These are phyloP conservation scores for Blastobotrys apis DNA, from an alignment of 1,139 yeast genomes.

Conservation along the genomic window DNA sequence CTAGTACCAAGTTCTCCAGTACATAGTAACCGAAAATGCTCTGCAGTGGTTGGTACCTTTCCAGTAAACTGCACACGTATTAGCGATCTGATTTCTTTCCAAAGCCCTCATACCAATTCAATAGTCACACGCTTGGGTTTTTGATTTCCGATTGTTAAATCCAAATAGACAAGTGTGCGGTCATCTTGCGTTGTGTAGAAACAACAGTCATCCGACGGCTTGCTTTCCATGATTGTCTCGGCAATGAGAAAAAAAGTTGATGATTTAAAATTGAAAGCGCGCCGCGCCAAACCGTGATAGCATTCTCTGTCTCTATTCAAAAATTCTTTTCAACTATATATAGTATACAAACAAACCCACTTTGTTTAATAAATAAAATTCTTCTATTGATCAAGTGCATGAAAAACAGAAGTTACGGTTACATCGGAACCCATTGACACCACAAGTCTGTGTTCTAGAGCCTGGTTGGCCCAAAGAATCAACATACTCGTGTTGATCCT, in stretches of 20 bases:
- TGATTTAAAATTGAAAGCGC: too few relatives aligned
- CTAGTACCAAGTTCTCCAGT: constrained; percentile 72
- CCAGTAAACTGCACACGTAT: constrained; percentile 46
- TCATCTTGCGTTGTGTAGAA: neutral
- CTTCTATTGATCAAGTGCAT: too few relatives aligned
- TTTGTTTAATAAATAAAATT: too few relatives aligned
- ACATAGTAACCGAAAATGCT: constrained; percentile 83
- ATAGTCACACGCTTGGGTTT: neutral
- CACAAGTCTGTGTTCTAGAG: neutral
- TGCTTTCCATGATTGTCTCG: neutral
- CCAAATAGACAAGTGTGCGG: constrained; percentile 1
- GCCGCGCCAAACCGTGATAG: too few relatives aligned
- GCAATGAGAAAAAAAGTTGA: neutral
- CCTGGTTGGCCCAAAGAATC: neutral
- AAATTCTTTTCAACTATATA: too few relatives aligned
- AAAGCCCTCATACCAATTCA: constrained; percentile 2
- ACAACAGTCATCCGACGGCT: neutral
- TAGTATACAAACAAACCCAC: too few relatives aligned
- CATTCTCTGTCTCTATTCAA: too few relatives aligned
- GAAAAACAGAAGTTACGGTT: neutral
- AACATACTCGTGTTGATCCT: neutral
- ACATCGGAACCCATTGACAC: constrained; percentile 4
- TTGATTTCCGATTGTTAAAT: constrained; percentile 4
- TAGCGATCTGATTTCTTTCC: neutral
- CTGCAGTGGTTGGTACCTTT: constrained; percentile 87